Evolutionary conservation across 352 stramenopile genomes (phyloP).

Genomic region (Pythium utonaiense): DNA sequence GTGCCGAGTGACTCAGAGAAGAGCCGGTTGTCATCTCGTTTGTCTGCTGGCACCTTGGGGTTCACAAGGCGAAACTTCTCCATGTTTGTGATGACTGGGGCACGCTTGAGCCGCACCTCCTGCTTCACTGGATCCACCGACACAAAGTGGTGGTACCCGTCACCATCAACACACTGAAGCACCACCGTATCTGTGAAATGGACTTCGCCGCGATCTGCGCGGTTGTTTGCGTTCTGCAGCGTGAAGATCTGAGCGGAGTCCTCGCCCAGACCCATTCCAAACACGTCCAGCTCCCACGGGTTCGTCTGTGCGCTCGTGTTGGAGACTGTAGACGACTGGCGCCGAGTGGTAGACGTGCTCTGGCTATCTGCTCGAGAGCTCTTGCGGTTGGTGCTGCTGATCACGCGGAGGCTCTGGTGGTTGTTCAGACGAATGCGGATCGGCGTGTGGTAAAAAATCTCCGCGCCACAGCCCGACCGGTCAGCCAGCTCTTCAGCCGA

Average conservation of each 20-base stretch:
- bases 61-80: slow-evolving; percentile 83
- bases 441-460: slow-evolving; percentile 70
- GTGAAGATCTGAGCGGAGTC: slow-evolving; percentile 80
- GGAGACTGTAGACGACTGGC: slow-evolving; percentile 12
- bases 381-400: slow-evolving; percentile 5
- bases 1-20: slow-evolving; percentile 23
- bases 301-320: not conserved
- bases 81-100: slow-evolving; percentile 66
- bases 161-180: slow-evolving; percentile 68
- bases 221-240: slow-evolving; percentile 67
- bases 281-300: slow-evolving; percentile 39
- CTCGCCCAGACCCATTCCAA: slow-evolving; percentile 59
- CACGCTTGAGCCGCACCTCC: slow-evolving; percentile 62
- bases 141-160: slow-evolving; percentile 67
- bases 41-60: slow-evolving; percentile 32
- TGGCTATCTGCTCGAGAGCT: not conserved
- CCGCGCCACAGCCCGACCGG: slow-evolving; percentile 56
- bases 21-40: slow-evolving; percentile 19
- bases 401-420: slow-evolving; percentile 63
- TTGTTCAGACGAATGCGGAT: slow-evolving; percentile 69
- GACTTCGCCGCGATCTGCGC: slow-evolving; percentile 61
- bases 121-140: slow-evolving; percentile 61
- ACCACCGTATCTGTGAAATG: slow-evolving; percentile 76
- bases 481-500: slow-evolving; percentile 40
- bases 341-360: slow-evolving; percentile 3